Evolutionary conservation across 805 yeast species (phyloP).

Genomic region (Lachancea dasiensis): DNA sequence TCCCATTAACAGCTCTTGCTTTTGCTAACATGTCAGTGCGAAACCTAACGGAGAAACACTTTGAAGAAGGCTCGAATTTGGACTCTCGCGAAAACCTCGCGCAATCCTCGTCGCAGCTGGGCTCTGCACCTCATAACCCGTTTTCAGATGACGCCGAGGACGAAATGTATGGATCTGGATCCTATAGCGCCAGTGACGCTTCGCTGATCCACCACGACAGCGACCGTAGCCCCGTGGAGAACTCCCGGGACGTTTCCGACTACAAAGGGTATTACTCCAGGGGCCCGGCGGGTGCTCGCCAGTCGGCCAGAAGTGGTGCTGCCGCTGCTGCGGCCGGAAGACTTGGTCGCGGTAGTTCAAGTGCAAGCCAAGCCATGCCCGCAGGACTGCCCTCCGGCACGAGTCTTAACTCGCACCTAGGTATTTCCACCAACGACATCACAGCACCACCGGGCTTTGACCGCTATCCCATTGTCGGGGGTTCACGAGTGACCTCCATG

Average conservation of each 20-base stretch:
- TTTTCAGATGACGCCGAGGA: constrained; percentile 13
- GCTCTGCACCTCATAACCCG: constrained; percentile 9
- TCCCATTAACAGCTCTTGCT: not conserved
- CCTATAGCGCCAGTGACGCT: constrained; percentile 11
- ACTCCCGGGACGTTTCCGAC: constrained; percentile 16
- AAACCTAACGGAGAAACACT: constrained; percentile 16
- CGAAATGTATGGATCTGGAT: constrained; percentile 9
- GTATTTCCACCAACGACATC: constrained; percentile 18
- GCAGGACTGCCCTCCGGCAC: constrained; percentile 13
- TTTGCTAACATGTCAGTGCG: constrained; percentile 16
- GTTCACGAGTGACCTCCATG: constrained; percentile 52
- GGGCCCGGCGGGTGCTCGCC: constrained; percentile 11
- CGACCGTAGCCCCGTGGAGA: not conserved
- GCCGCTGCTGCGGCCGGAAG: not conserved
- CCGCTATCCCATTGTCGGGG: constrained; percentile 53
- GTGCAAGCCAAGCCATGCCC: not conserved
- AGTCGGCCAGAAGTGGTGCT: constrained; percentile 1
- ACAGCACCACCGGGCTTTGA: constrained; percentile 53
- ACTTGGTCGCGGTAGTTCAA: not conserved
- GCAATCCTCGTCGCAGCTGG: not conserved
- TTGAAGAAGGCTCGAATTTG: not conserved
- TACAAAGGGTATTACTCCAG: constrained; percentile 32
- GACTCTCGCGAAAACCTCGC: constrained; percentile 2
- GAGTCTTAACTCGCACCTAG: constrained; percentile 10
- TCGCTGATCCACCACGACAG: constrained; percentile 11